phyloP scores from a whole-genome alignment of 495 filamentous ascomycete genomes.

The Trichocladium uniseriatum region DNA sequence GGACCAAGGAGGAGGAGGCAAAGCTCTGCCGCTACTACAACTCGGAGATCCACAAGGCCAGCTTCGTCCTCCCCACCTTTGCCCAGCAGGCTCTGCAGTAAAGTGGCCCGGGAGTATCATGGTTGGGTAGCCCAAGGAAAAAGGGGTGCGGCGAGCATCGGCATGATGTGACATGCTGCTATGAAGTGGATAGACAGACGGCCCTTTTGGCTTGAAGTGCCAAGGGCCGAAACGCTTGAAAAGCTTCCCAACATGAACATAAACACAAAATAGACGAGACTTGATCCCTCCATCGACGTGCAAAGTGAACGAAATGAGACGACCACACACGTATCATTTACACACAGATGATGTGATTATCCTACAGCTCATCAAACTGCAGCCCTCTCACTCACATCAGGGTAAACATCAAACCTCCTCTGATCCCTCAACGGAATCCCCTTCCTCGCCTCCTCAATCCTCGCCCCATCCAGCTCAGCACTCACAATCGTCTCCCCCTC shows the following conservation, averaged over 20 bases:
- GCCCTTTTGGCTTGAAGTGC: background rate
- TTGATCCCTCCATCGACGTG: background rate
- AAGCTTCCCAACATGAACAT: background rate
- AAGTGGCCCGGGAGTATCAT: background rate
- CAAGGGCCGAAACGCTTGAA: background rate
- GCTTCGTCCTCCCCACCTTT: slow-evolving; percentile 88
- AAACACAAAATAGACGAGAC: background rate
- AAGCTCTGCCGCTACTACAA: slow-evolving; percentile 94
- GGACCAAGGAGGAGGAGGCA: slow-evolving; percentile 79
- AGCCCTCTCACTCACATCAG: slow-evolving; percentile 62
- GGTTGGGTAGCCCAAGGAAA: background rate
- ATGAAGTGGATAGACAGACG: slow-evolving; percentile 1
- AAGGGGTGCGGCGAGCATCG: slow-evolving; percentile 8
- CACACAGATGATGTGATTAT: too few relatives aligned
- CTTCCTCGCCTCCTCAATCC: slow-evolving; percentile 68
- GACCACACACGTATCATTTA: background rate
- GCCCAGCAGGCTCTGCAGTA: slow-evolving; percentile 67
- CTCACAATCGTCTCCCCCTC: slow-evolving; percentile 68
- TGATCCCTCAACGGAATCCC: slow-evolving; percentile 79
- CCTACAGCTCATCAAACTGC: slow-evolving; percentile 19
- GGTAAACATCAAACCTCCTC: slow-evolving; percentile 91
- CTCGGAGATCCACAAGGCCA: slow-evolving; percentile 84
- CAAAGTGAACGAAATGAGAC: background rate
- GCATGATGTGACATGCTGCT: slow-evolving; percentile 2
- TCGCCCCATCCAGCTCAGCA: slow-evolving; percentile 60